Base-by-base conservation (phyloP, 2,329 filamentous ascomycete species). In the Neocucurbitaria cava region DNA sequence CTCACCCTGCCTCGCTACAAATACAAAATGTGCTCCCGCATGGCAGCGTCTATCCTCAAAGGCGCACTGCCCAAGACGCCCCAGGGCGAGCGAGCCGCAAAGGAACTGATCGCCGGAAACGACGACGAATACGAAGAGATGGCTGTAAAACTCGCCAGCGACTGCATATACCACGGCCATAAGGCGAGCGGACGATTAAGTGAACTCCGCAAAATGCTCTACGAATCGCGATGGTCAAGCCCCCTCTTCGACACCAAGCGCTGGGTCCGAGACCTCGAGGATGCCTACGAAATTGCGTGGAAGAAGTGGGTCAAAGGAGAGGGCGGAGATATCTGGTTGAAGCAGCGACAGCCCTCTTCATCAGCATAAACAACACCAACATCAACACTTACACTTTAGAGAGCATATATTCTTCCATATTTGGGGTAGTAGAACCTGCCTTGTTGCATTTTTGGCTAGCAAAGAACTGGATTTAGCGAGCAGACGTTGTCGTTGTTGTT, bases 1-100 rank as follows among this genome's bases (percentile, higher is more conserved):
- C 82, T 99, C 24, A 99, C 95, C 0, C 82, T 95, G 26, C 93
- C 95, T 10, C 86, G 95, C 31, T 97, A 98, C 75, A 86, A 90
- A 46, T 97, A 97, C 78, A 99, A 99, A 77, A 99, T 99, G 95
- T 99, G 95, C 76, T 96, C 92, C 39, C 90, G 95, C 49, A 99
- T 99, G 90, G 95, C 94, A 6, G 93, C 95, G 6, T 96, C 92
- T 10, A 98, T 99, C 52, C 82, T 99, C 26, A 90, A 87, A 61
- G 95, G 95, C 15, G 95, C 95, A 0, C 79, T 99, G 3, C 95
- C 95, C 0, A 89, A 87, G 62, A 83, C 81, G 0, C 77, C 81
- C 1, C 85, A 87, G n/a, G 92, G 94, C 3, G 78, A 79, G 6
- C 80, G 79, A 52, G 90, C 89, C 0, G 89, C 89, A 0, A 74